Conservation (phyloP, 352 stramenopile genomes). For the Pilasporangium apinafurcum region DNA sequence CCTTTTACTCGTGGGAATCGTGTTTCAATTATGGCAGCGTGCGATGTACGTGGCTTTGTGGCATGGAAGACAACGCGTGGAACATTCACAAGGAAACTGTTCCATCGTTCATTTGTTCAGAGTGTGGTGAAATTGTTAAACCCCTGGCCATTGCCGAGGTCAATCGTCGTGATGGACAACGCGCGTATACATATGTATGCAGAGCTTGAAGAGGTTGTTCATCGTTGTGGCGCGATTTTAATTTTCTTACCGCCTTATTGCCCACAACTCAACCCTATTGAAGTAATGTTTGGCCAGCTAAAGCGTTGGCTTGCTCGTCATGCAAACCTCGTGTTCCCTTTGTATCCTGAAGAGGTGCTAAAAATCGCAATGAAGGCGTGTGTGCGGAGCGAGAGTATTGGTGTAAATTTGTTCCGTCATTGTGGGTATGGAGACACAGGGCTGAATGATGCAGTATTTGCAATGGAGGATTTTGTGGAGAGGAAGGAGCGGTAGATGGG, state of each 20-base stretch:
- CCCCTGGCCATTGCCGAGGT: conserved; percentile 10
- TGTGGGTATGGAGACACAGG: conserved; percentile 3
- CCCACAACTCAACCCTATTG: conserved; percentile 15
- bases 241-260: conserved; percentile 13
- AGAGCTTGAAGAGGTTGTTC: conserved; percentile 8
- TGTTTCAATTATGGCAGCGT: conserved; percentile 5
- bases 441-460: not conserved
- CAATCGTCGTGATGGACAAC: conserved; percentile 17
- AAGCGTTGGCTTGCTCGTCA: conserved; percentile 12
- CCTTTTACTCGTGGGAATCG: conserved; percentile 6
- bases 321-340: conserved; percentile 7
- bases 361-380: conserved; percentile 8
- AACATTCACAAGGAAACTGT: conserved; percentile 4
- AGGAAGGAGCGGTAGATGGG: not conserved
- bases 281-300: conserved; percentile 13
- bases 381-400: not conserved
- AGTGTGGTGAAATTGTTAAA: conserved; percentile 5
- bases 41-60: conserved; percentile 3
- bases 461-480: not conserved
- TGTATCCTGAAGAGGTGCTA: conserved; percentile 2
- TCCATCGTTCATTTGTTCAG: not conserved
- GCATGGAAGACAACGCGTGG: conserved; percentile 1
- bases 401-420: conserved; percentile 7
- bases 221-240: conserved; percentile 4
- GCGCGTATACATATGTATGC: conserved; percentile 15